A percentile compares a stretch with the other conserved stretches of the same genome.
phyloP scores from a whole-genome alignment of 2,329 filamentous ascomycete species.

The Hypoxylon sp. region DNA sequence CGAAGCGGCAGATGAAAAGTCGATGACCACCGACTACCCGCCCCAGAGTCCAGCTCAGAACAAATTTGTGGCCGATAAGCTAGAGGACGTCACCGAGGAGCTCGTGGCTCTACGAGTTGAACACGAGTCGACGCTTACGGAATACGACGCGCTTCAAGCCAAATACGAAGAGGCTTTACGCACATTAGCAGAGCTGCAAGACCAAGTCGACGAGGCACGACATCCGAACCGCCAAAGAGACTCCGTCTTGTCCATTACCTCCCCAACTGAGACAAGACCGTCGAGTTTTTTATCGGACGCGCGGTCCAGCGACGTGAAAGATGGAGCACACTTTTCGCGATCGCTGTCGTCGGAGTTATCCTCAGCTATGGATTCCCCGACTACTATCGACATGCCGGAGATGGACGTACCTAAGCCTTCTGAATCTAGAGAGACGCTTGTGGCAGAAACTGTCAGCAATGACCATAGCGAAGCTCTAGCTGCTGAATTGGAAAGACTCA shows the following conservation, averaged over 20 bases:
- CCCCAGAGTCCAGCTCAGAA: conserved; percentile 82
- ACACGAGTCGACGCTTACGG: conserved; percentile 85
- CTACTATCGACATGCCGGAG: conserved; percentile 73
- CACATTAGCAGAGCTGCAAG: conserved; percentile 85
- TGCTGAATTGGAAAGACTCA: conserved; percentile 79
- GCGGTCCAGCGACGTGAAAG: conserved; percentile 78
- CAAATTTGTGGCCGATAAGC: conserved; percentile 89
- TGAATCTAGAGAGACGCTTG: conserved; percentile 56
- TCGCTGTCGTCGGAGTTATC: conserved; percentile 96
- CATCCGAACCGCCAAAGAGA: conserved; percentile 70
- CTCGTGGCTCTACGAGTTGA: conserved; percentile 90
- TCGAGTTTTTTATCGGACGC: conserved; percentile 87
- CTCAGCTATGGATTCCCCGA: conserved; percentile 82
- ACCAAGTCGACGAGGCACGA: conserved; percentile 82
- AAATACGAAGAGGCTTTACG: conserved; percentile 94
- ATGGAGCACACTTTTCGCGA: conserved; percentile 78
- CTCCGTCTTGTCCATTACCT: conserved; percentile 67
- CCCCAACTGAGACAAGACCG: conserved; percentile 69
- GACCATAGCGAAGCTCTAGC: conserved; percentile 63
- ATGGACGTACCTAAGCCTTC: conserved; percentile 66
- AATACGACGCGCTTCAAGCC: conserved; percentile 83
- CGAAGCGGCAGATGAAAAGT: conserved; percentile 20
- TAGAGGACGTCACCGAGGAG: conserved; percentile 91
- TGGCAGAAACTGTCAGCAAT: conserved; percentile 53
- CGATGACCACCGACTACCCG: conserved; percentile 56